Conservation (phyloP, 768 basidiomycete genomes). For the Mycena capillaripes region DNA sequence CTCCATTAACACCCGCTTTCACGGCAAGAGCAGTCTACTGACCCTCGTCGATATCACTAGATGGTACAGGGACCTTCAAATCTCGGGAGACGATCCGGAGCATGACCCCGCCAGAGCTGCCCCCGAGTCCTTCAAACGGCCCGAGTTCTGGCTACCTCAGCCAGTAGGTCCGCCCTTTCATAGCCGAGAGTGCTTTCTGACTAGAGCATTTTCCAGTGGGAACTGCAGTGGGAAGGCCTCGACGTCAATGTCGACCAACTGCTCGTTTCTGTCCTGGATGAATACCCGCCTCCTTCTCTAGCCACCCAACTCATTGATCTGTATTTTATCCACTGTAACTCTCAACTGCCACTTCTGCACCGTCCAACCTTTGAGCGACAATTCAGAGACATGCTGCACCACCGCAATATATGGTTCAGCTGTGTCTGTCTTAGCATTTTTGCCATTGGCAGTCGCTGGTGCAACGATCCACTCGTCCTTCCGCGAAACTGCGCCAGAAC, state of each 20-base stretch:
- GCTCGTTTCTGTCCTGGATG: constrained; percentile 50
- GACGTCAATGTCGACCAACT: constrained; percentile 47
- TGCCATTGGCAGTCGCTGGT: constrained; percentile 78
- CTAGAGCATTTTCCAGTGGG: constrained; percentile 61
- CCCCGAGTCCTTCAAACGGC: constrained; percentile 47
- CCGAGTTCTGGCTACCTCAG: constrained; percentile 72
- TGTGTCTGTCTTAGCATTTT: constrained; percentile 74
- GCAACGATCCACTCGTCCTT: constrained; percentile 71
- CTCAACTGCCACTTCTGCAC: constrained; percentile 77
- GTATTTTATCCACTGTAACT: constrained; percentile 76
- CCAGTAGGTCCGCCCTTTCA: constrained; percentile 53
- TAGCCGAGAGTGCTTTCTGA: background rate
- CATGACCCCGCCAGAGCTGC: background rate
- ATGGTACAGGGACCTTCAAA: constrained; percentile 65
- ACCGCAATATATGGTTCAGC: constrained; percentile 70
- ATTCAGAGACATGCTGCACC: constrained; percentile 67
- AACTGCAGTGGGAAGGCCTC: constrained; percentile 64
- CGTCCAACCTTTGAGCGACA: constrained; percentile 77
- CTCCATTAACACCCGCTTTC: constrained; percentile 61
- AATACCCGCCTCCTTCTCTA: constrained; percentile 78
- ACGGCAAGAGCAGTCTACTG: constrained; percentile 73
- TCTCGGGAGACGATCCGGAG: constrained; percentile 52
- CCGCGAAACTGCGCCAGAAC: constrained; percentile 41
- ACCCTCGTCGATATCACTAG: constrained; percentile 68
- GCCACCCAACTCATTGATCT: constrained; percentile 70